Percentiles rank a stretch among this genome's conserved stretches.
These are phyloP conservation scores for Komagataella populi DNA, from an alignment of 805 yeast genomes.

Conservation along the genomic window DNA sequence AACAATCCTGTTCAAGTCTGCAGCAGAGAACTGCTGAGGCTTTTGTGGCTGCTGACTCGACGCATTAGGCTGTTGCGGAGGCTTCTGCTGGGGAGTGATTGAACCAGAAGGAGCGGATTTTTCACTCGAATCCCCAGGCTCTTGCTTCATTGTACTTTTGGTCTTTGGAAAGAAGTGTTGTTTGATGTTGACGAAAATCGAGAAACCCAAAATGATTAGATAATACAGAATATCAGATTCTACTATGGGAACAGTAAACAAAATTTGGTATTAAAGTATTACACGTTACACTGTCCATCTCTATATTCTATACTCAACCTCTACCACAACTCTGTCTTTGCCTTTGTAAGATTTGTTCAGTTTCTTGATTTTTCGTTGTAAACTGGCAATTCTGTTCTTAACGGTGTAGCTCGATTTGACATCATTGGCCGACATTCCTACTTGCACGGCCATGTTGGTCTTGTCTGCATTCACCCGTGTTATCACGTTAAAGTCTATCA, in stretches of 20 bases:
- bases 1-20: slow-evolving; percentile 84
- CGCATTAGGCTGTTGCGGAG: not conserved
- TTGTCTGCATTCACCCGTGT: slow-evolving; percentile 23
- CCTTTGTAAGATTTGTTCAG: slow-evolving; percentile 29
- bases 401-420: slow-evolving; percentile 47
- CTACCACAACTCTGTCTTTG: slow-evolving; percentile 35
- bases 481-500: slow-evolving; percentile 29
- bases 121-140: not conserved
- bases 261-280: not conserved
- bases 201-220: not conserved
- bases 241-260: not conserved
- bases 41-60: not conserved
- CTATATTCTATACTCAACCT: slow-evolving; percentile 23
- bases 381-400: slow-evolving; percentile 39
- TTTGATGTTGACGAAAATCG: not conserved
- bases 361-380: slow-evolving; percentile 49
- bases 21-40: slow-evolving; percentile 47
- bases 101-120: not conserved
- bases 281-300: not conserved
- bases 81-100: not conserved
- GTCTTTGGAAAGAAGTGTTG: not conserved
- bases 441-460: slow-evolving; percentile 19
- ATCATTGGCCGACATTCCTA: slow-evolving; percentile 32
- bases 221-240: not conserved
- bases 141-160: not conserved